phyloP scores from a whole-genome alignment of 495 filamentous ascomycete genomes.

The Parmelia sp. region DNA sequence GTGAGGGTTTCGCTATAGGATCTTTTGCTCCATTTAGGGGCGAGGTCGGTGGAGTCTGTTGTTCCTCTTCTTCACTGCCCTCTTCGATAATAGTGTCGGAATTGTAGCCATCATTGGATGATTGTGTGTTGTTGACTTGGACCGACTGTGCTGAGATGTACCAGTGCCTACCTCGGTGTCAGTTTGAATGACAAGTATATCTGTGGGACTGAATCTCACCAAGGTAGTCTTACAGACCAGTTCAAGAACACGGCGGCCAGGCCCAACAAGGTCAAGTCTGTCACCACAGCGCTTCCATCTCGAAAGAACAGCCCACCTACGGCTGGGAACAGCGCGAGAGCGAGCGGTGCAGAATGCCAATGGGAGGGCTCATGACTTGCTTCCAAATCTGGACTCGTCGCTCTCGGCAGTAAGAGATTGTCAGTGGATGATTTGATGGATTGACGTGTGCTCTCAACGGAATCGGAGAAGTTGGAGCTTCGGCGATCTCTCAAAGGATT shows the following conservation, averaged over 20 bases:
- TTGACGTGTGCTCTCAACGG: slow-evolving; percentile 57
- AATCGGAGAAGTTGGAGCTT: slow-evolving; percentile 71
- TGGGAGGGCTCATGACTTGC: slow-evolving; percentile 47
- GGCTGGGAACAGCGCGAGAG: slow-evolving; percentile 77
- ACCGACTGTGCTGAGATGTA: slow-evolving; percentile 73
- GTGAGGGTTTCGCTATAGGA: slow-evolving; percentile 19
- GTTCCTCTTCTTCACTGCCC: slow-evolving; percentile 41
- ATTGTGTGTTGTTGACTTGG: slow-evolving; percentile 38
- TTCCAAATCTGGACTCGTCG: slow-evolving; percentile 26
- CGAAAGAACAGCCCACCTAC: slow-evolving; percentile 77
- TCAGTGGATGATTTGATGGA: slow-evolving; percentile 66
- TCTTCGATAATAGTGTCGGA: slow-evolving; percentile 45
- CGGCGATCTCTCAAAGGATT: slow-evolving; percentile 45
- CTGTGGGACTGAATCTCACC: slow-evolving; percentile 45
- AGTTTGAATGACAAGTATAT: not conserved
- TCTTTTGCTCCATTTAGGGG: slow-evolving; percentile 8
- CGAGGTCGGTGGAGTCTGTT: slow-evolving; percentile 23
- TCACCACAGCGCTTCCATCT: slow-evolving; percentile 74
- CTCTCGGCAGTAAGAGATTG: slow-evolving; percentile 63
- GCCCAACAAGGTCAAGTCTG: slow-evolving; percentile 73
- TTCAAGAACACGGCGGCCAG: slow-evolving; percentile 83
- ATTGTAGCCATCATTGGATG: slow-evolving; percentile 9
- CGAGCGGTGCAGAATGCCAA: slow-evolving; percentile 74
- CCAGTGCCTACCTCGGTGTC: slow-evolving; percentile 64
- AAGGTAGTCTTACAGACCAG: slow-evolving; percentile 87